A percentile compares a stretch with the other conserved stretches of the same genome.
These are phyloP conservation scores for Ophiocordyceps camponoti-rufipedis DNA, from an alignment of 2,329 filamentous ascomycete species.

Conservation along the genomic window DNA sequence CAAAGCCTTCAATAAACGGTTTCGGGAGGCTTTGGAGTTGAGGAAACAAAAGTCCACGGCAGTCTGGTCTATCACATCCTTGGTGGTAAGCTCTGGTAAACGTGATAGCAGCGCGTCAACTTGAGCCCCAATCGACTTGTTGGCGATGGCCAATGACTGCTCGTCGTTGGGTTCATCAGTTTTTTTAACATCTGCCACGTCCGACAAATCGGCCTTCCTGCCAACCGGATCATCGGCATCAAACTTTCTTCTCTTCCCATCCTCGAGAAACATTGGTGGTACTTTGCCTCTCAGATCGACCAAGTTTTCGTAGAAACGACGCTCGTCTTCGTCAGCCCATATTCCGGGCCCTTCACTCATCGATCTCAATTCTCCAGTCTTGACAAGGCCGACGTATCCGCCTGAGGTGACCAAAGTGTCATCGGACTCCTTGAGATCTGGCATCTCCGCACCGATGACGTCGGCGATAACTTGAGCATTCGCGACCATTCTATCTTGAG, in stretches of 20 bases:
- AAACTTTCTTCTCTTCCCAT: conserved; percentile 81
- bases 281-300: conserved; percentile 93
- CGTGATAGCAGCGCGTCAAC: conserved; percentile 79
- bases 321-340: conserved; percentile 97
- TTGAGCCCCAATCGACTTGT: conserved; percentile 94
- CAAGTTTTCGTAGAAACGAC: conserved; percentile 93
- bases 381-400: conserved; percentile 79
- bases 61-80: conserved; percentile 79
- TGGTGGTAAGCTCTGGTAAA: conserved; percentile 79
- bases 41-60: conserved; percentile 96
- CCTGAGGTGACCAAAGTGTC: conserved; percentile 45
- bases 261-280: conserved; percentile 80
- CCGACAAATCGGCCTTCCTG: conserved; percentile 46
- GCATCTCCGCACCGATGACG: conserved; percentile 79
- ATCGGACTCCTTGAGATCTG: conserved; percentile 72
- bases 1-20: conserved; percentile 78
- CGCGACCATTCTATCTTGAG: conserved; percentile 73
- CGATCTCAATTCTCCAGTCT: conserved; percentile 82
- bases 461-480: conserved; percentile 89
- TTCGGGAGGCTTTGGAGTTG: conserved; percentile 94
- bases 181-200: conserved; percentile 32
- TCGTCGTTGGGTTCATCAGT: conserved; percentile 46
- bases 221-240: conserved; percentile 69
- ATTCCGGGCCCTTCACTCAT: conserved; percentile 85
- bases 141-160: conserved; percentile 82